Evolutionary conservation across 192 early-diverging fungal species (phyloP).

Genomic region (Coemansia sp.): DNA sequence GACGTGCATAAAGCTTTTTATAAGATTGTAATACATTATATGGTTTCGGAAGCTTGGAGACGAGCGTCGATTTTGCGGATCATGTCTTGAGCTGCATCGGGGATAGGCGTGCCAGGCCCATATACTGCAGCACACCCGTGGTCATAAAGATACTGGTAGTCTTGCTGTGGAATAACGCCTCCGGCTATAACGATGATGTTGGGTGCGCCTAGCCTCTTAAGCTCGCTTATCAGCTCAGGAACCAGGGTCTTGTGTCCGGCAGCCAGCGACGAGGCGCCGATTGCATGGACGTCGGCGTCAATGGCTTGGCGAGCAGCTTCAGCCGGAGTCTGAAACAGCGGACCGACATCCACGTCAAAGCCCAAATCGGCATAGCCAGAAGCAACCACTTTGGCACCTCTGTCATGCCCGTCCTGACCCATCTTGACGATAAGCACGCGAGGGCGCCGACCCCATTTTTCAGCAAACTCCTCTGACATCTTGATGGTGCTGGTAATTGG

Average conservation of each 20-base stretch:
- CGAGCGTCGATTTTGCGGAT: conserved; percentile 65
- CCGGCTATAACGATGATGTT: conserved; percentile 78
- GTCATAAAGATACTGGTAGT: conserved; percentile 79
- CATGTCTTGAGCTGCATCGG: conserved; percentile 78
- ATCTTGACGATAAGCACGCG: conserved; percentile 88
- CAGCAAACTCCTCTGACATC: conserved; percentile 65
- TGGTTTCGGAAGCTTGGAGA: conserved; percentile 1
- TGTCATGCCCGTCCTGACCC: conserved; percentile 92
- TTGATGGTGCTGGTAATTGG: conserved; percentile 66
- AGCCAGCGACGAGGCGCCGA: conserved; percentile 83
- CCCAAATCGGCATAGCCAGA: conserved; percentile 86
- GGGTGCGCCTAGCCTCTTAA: conserved; percentile 69
- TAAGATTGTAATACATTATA: conserved; percentile 13
- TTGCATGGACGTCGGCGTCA: conserved; percentile 86
- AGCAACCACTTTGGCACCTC: conserved; percentile 92
- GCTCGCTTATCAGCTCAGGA: conserved; percentile 72
- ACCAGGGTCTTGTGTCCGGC: conserved; percentile 88
- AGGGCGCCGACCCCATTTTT: conserved; percentile 76
- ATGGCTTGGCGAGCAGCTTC: conserved; percentile 87
- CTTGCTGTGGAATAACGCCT: conserved; percentile 85
- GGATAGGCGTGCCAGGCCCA: conserved; percentile 87
- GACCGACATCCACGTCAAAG: conserved; percentile 89
- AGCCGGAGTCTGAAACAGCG: conserved; percentile 83
- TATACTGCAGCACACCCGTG: conserved; percentile 80
- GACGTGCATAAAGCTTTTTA: conserved; percentile 28